Evolutionary conservation across 495 filamentous ascomycete genomes (phyloP).

Genomic region (Penicillium argentinense): DNA sequence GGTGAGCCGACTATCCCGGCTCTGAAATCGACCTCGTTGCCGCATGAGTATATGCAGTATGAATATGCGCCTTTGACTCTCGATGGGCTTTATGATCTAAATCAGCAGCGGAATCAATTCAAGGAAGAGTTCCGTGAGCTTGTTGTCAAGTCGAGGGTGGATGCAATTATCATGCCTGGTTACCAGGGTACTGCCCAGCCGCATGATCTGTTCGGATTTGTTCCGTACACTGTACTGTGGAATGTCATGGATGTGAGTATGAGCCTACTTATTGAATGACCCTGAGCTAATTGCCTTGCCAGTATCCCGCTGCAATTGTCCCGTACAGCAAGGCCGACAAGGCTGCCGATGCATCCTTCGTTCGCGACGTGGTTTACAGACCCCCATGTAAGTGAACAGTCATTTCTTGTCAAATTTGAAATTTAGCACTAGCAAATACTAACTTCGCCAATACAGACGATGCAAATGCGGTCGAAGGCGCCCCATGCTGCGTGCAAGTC

Average conservation of each 20-base stretch:
- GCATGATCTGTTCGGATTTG: conserved; percentile 13
- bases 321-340: conserved; percentile 17
- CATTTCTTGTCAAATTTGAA: no score
- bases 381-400: conserved; percentile 17
- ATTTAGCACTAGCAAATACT: no score
- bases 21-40: conserved; percentile 13
- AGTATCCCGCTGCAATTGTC: conserved; percentile 22
- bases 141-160: conserved; percentile 1
- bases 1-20: conserved; percentile 25
- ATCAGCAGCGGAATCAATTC: conserved; percentile 4
- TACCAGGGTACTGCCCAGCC: conserved; percentile 18
- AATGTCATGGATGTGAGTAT: conserved; percentile 20
- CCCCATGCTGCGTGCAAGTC: conserved; percentile 19
- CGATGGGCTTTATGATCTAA: conserved; percentile 16
- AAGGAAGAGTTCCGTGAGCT: conserved; percentile 17
- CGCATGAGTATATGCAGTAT: conserved; percentile 11
- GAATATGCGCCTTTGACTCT: conserved; percentile 13
- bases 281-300: neutral
- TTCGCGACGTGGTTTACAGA: conserved; percentile 18
- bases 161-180: conserved; percentile 17
- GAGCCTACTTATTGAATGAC: neutral
- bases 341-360: conserved; percentile 9
- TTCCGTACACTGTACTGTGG: conserved; percentile 16
- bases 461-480: conserved; percentile 13
- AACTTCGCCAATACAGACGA: no score